Conservation (phyloP, 352 stramenopile genomes). For the Phytophthora cajani region DNA sequence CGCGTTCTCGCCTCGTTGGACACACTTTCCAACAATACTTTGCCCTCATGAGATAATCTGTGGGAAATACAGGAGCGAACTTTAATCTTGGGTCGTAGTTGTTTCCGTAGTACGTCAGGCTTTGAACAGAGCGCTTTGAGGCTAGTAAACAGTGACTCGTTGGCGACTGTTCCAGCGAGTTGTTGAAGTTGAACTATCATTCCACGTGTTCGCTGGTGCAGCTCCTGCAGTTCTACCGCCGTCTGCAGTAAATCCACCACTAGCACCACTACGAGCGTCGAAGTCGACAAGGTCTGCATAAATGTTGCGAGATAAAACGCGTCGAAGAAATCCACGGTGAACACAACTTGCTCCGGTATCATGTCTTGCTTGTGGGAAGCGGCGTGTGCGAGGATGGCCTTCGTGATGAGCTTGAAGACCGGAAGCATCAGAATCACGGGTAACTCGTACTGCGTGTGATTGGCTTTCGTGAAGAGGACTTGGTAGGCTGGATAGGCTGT, state of each 20-base stretch:
- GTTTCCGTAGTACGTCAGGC: neutral
- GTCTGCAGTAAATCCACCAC: neutral
- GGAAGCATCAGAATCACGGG: constrained; percentile 6
- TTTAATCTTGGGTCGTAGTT: neutral
- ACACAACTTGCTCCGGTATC: constrained; percentile 22
- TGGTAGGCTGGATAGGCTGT: constrained; percentile 15
- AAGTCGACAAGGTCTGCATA: constrained; percentile 5
- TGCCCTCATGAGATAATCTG: neutral
- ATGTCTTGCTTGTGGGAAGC: constrained; percentile 13
- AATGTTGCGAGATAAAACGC: constrained; percentile 24
- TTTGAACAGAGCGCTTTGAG: neutral
- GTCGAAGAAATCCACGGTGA: constrained; percentile 26
- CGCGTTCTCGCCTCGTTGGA: neutral
- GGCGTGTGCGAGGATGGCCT: neutral
- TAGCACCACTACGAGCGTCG: too few species aligned
- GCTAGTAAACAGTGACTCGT: neutral
- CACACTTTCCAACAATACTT: neutral
- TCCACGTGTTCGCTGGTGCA: neutral
- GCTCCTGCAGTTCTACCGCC: neutral
- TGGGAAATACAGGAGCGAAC: neutral
- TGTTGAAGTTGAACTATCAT: neutral
- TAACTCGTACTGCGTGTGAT: constrained; percentile 10
- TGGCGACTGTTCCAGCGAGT: neutral
- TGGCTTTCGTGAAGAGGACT: constrained; percentile 7
- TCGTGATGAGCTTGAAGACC: constrained; percentile 13